Evolutionary conservation across 345 rosid genomes (phyloP).

Genomic region (Salix suchowensis): DNA sequence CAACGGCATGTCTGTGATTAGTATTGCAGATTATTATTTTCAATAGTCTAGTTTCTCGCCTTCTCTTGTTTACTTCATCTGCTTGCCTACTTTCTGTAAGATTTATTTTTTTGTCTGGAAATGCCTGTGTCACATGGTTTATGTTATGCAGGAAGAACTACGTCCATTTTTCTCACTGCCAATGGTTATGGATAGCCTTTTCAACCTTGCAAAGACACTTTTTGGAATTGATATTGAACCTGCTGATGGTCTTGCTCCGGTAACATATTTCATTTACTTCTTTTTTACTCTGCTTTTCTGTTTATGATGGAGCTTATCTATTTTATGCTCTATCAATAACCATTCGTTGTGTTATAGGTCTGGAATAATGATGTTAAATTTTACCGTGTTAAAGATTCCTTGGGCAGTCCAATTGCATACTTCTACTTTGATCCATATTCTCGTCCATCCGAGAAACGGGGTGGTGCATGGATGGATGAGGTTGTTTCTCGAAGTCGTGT

Average conservation of each 20-base stretch:
- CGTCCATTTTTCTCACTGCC: constrained; percentile 87
- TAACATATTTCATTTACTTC: constrained; percentile 28
- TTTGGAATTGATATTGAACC: constrained; percentile 72
- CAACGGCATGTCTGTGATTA: not conserved
- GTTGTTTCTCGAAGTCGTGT: constrained; percentile 76
- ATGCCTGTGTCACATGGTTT: not conserved
- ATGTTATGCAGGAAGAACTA: constrained; percentile 63
- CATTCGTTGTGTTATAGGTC: constrained; percentile 46
- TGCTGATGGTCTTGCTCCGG: constrained; percentile 94
- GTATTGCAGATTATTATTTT: not conserved
- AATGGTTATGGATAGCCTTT: constrained; percentile 83
- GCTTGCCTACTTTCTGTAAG: not conserved
- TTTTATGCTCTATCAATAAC: constrained; percentile 11
- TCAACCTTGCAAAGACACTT: constrained; percentile 61
- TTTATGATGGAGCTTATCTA: not conserved
- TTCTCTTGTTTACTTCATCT: not conserved
- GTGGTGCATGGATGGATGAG: constrained; percentile 94
- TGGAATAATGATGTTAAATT: constrained; percentile 86
- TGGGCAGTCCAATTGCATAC: constrained; percentile 73
- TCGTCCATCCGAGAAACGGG: constrained; percentile 86
- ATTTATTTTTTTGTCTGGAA: not conserved
- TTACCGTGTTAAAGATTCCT: constrained; percentile 75
- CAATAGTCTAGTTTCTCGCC: not conserved
- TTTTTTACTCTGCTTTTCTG: not conserved
- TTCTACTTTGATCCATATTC: constrained; percentile 96